phyloP scores from a whole-genome alignment of 78 protist species.

The Planoprotostelium fungivorum region DNA sequence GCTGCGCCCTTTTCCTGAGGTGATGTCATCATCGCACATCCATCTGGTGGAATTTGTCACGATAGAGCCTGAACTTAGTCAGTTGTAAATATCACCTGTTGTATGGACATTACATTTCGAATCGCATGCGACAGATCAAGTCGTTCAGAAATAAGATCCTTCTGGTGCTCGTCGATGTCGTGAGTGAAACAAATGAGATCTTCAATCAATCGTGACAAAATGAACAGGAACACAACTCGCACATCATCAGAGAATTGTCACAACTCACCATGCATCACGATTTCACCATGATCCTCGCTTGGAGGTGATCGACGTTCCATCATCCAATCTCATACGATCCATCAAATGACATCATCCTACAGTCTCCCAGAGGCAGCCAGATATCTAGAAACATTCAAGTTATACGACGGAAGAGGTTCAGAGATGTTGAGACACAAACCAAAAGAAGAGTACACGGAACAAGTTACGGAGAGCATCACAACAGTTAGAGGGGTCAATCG shows the following conservation, averaged over 20 bases:
- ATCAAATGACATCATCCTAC: neutral
- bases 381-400: neutral
- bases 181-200: neutral
- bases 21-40: too few species aligned
- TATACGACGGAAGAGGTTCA: neutral
- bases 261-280: neutral
- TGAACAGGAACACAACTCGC: neutral
- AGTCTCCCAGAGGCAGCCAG: neutral
- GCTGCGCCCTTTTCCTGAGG: neutral
- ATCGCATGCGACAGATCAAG: neutral
- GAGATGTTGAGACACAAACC: neutral
- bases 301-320: neutral
- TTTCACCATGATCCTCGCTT: neutral
- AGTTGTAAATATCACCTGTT: neutral
- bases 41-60: too few species aligned
- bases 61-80: neutral
- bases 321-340: neutral
- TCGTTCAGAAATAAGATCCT: neutral
- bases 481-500: neutral
- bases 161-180: neutral
- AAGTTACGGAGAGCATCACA: neutral
- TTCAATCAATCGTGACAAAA: neutral
- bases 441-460: neutral
- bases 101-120: neutral
- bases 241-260: neutral